Evolutionary conservation across 768 basidiomycete species (phyloP).

Genomic region (Agaricus subrufescens): DNA sequence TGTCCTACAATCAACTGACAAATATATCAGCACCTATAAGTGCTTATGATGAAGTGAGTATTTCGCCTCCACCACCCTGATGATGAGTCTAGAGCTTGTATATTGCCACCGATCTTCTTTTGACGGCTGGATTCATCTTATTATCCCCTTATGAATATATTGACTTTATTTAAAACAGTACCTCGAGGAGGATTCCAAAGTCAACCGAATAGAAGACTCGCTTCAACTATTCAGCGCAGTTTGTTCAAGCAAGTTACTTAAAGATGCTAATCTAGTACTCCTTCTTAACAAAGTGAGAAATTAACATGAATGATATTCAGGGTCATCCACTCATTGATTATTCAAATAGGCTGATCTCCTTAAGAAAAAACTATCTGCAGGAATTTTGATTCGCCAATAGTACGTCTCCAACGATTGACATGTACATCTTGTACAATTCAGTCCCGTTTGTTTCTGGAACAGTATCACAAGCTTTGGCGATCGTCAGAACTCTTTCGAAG

Average conservation of each 20-base stretch:
- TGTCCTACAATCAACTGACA: neutral
- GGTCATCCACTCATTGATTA: neutral
- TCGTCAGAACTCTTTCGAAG: constrained; percentile 65
- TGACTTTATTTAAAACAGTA: constrained; percentile 38
- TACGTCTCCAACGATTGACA: constrained; percentile 33
- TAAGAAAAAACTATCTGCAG: constrained; percentile 63
- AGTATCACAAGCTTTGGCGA: constrained; percentile 79
- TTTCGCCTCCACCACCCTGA: neutral
- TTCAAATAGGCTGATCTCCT: constrained; percentile 60
- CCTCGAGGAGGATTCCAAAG: constrained; percentile 75
- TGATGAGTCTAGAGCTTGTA: too few species aligned
- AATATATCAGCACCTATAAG: constrained; percentile 63
- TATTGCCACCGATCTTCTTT: too few species aligned
- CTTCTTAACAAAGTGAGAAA: constrained; percentile 70
- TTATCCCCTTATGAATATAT: neutral
- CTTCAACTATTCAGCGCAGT: constrained; percentile 72
- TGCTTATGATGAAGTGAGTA: constrained; percentile 76
- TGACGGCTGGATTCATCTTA: neutral
- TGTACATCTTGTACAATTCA: neutral
- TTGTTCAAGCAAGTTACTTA: constrained; percentile 71
- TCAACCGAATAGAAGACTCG: constrained; percentile 80
- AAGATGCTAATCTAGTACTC: constrained; percentile 67
- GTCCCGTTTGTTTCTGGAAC: constrained; percentile 1
- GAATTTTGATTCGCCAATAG: constrained; percentile 72
- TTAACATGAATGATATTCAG: constrained; percentile 7